Conservation (phyloP, 2,329 filamentous ascomycete species). For the Cercospora citrullina region DNA sequence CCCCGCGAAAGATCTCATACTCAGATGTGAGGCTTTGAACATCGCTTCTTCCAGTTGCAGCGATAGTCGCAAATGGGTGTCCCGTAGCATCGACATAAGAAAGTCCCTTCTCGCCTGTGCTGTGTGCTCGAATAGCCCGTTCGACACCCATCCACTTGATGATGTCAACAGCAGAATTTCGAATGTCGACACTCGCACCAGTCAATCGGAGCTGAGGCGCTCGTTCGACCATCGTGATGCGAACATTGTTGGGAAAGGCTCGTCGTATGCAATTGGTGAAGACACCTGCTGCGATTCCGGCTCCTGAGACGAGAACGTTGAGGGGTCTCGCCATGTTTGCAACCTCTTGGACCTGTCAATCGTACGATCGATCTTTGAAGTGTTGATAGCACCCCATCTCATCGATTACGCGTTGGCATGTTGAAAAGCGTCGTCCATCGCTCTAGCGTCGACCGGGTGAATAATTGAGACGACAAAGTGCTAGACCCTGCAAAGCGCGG, state of each 20-base stretch:
- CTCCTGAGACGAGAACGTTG: not conserved
- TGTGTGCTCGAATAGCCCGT: not conserved
- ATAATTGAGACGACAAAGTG: not conserved
- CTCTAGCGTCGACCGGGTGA: not conserved
- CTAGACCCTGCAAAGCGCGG: not conserved
- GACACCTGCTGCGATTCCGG: not conserved
- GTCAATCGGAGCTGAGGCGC: not conserved
- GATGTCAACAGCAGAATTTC: not conserved
- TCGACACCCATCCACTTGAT: not conserved
- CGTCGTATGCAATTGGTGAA: not conserved
- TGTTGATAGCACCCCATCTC: not conserved
- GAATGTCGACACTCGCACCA: not conserved
- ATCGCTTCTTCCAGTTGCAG: not conserved
- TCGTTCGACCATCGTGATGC: not conserved
- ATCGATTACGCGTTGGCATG: not conserved
- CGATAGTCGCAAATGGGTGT: not conserved
- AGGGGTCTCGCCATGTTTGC: not conserved
- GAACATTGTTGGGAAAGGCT: not conserved
- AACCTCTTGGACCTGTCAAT: not conserved
- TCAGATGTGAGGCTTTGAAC: not conserved
- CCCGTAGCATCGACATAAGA: not conserved
- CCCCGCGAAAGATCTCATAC: not conserved
- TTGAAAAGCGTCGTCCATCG: not conserved
- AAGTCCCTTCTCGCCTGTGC: not conserved
- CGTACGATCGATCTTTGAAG: not conserved